Percentiles rank a stretch among this genome's conserved stretches.
phyloP scores from a whole-genome alignment of 1,284 basidiomycete species.

The Tilletia setariae region DNA sequence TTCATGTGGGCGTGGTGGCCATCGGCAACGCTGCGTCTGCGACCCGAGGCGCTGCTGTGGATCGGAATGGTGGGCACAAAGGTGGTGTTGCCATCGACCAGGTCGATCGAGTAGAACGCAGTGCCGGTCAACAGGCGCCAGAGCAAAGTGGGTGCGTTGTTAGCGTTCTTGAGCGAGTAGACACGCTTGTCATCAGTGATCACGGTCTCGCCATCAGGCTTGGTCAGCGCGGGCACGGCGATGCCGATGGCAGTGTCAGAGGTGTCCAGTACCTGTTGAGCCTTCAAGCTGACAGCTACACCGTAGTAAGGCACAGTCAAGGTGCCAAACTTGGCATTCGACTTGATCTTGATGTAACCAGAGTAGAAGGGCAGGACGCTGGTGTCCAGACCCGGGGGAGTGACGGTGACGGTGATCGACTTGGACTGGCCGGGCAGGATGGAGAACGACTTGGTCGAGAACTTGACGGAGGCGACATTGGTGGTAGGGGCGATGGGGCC shows the following conservation, averaged over 20 bases:
- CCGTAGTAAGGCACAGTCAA: conserved; percentile 36
- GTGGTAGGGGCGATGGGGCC: conserved; percentile 62
- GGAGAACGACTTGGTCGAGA: conserved; percentile 53
- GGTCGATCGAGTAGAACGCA: conserved; percentile 2
- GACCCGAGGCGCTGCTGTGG: neutral
- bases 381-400: conserved; percentile 59
- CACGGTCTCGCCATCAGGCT: conserved; percentile 24
- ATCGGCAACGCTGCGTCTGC: neutral
- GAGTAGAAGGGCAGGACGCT: conserved; percentile 63
- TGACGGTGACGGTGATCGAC: conserved; percentile 53
- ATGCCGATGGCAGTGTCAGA: conserved; percentile 31
- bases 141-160: conserved; percentile 28
- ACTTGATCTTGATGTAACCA: conserved; percentile 68
- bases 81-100: conserved; percentile 16
- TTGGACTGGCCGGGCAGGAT: conserved; percentile 54
- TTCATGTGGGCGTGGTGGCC: neutral
- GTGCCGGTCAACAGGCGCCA: conserved; percentile 24
- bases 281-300: conserved; percentile 28
- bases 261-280: conserved; percentile 32
- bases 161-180: conserved; percentile 26
- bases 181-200: conserved; percentile 27
- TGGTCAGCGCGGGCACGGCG: conserved; percentile 29
- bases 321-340: conserved; percentile 54
- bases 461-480: conserved; percentile 58
- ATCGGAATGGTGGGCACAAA: conserved; percentile 18